Evolutionary conservation across 768 basidiomycete genomes (phyloP), one percentile per base, ranked within the genome.

Genomic region (Candolleomyces eurysporus): DNA sequence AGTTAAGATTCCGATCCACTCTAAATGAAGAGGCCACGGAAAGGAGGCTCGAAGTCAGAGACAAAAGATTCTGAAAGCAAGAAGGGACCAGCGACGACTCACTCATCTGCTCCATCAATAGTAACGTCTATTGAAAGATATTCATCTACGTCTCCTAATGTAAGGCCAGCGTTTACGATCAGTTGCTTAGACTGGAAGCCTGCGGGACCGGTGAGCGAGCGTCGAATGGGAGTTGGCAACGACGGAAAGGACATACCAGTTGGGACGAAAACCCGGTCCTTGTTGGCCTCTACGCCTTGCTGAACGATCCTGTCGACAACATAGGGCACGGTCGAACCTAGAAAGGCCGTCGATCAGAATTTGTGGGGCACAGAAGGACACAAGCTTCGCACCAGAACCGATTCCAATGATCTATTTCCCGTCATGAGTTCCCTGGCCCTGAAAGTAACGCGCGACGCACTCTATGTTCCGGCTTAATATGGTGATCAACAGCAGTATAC

Each of bases 31-130:
- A 40, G 30, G 19, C 30, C 13, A 46, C 8, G 26, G 43, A 13
- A 13, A n/a, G 11, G 45, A 32, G 49, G 26, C 22, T 16, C 14
- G 17, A 7, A 45, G 45, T 17, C 6, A 17, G 26, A 53, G 31
- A 59, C 45, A 59, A 45, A 8, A 51, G 42, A 52, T 9, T n/a
- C n/a, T 16, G 48, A 61, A 17, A 52, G 52, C 36, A 45, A n/a
- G 54, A n/a, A n/a, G n/a, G n/a, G n/a, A n/a, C n/a, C n/a, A n/a
- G 45, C 55, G 40, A 46, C 2, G 22, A 59, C 92, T 65, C 65
- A 96, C 93, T 98, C 96, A 64, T 98, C 96, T 3, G 96, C 96
- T 48, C 96, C 96, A 70, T 99, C 97, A 48, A 99, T 86, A 0
- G 96, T 98, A n/a, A 98, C 92, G 68, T 99, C 97, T 58, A 98